phyloP scores from a whole-genome alignment of 2,329 filamentous ascomycete genomes.

The Dactylonectria macrodidyma region DNA sequence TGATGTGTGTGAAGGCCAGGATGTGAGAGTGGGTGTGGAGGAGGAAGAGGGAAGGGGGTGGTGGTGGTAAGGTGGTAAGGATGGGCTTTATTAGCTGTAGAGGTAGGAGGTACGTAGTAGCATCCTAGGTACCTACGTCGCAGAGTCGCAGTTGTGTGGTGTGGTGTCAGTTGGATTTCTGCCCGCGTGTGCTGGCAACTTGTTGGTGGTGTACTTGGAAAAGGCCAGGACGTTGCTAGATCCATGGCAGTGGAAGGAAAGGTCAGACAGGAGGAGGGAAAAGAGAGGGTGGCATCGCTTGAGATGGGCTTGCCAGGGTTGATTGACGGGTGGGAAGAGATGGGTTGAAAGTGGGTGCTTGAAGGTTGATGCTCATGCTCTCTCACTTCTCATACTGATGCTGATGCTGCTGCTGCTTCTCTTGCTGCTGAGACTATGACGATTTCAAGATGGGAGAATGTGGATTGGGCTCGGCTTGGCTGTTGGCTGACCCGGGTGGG shows the following conservation, averaged over 20 bases:
- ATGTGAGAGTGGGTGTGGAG: slow-evolving; percentile 16
- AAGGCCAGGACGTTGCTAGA: slow-evolving; percentile 8
- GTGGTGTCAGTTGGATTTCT: slow-evolving; percentile 15
- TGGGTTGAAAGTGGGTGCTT: slow-evolving; percentile 12
- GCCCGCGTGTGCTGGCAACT: not conserved
- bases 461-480: not conserved
- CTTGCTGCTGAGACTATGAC: slow-evolving; percentile 1
- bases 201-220: not conserved
- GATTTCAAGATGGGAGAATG: not conserved
- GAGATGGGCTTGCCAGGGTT: not conserved
- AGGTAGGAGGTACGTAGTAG: not conserved
- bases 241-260: not conserved
- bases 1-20: slow-evolving; percentile 20
- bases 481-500: slow-evolving; percentile 1
- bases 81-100: slow-evolving; percentile 1
- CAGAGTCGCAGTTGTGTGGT: slow-evolving; percentile 1
- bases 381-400: not conserved
- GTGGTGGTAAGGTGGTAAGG: not conserved
- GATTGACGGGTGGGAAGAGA: not conserved
- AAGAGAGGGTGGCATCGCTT: not conserved
- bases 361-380: slow-evolving; percentile 9
- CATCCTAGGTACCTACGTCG: not conserved
- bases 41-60: not conserved
- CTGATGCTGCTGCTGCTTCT: slow-evolving; percentile 4
- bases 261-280: not conserved